Conservation (phyloP, 1,284 basidiomycete species). For the Ceratobasidium papillatum region DNA sequence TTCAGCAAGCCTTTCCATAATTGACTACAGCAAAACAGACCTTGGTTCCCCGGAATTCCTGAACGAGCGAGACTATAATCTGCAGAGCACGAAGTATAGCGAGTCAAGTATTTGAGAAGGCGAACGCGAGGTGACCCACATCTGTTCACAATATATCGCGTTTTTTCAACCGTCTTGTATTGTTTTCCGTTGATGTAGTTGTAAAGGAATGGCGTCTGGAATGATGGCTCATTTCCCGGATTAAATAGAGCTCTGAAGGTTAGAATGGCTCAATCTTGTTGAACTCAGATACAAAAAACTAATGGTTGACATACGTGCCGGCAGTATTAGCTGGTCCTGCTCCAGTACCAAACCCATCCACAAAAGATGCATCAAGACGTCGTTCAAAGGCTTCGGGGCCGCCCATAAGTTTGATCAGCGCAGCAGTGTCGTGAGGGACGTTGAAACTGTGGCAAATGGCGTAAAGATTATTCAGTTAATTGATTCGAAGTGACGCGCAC, state of each 20-base stretch:
- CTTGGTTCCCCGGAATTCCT: constrained; percentile 30
- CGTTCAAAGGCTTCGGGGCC: constrained; percentile 23
- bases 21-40: neutral
- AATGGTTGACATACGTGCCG: constrained; percentile 8
- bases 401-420: constrained; percentile 33
- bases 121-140: neutral
- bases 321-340: constrained; percentile 17
- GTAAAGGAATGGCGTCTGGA: constrained; percentile 23
- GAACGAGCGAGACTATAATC: constrained; percentile 6
- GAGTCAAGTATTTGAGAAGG: neutral
- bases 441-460: constrained; percentile 1
- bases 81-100: neutral
- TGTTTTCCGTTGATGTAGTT: constrained; percentile 33
- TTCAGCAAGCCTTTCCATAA: neutral
- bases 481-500: neutral
- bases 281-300: neutral
- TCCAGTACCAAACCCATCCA: constrained; percentile 5
- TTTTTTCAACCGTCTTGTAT: constrained; percentile 36
- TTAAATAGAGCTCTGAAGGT: constrained; percentile 19
- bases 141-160: constrained; percentile 20
- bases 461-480: neutral
- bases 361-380: constrained; percentile 19
- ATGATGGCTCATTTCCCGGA: constrained; percentile 20
- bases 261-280: neutral
- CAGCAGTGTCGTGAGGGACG: constrained; percentile 17